Evolutionary conservation across 805 yeast genomes (phyloP), one percentile per base, ranked within the genome.

Genomic region (Candida berthetii): DNA sequence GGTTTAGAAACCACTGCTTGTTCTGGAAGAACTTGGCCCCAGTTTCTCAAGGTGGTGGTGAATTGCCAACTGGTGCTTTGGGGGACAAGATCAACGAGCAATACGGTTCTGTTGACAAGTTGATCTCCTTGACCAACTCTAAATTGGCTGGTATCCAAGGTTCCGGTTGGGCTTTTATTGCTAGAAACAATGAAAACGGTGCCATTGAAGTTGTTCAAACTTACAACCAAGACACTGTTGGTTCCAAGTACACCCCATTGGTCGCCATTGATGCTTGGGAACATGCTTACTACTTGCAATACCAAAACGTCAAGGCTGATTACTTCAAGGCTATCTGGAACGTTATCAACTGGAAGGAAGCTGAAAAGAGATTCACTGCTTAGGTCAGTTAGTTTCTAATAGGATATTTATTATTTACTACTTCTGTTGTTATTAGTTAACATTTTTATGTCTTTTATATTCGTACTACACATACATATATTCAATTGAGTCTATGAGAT

Each of bases 211-310:
- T 88, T 42, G 82, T 86, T 42, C 85, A 85, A 62, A 84, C 86
- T 52, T 71, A 78, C 52, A 88, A 88, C 73, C 96, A 88, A 68
- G 96, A 88, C 66, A 85, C 93, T 15, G 88, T 85, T 38, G 85
- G 86, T 38, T 61, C 76, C 9, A 54, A 51, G 28, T 72, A 78
- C 61, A 69, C 76, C 37, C 95, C 96, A 36, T 67, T 89, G 55
- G 74, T 89, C 42, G 96, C 96, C 41, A 85, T 88, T 60, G 96
- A 88, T 56, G 95, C 96, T 46, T 88, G 96, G 96, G 96, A 88
- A 68, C 96, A 88, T 60, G 96, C 96, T 42, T 88, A 88, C 74
- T 88, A 88, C 75, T 74, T 89, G 66, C 96, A 88, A 67, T 88
- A 88, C 73, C 82, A 85, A 70, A 88, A 88, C 70, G 89, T 82